Evolutionary conservation across 1,284 basidiomycete genomes (phyloP), one percentile per base, ranked within the genome.

Genomic region (Puccinia polysora): DNA sequence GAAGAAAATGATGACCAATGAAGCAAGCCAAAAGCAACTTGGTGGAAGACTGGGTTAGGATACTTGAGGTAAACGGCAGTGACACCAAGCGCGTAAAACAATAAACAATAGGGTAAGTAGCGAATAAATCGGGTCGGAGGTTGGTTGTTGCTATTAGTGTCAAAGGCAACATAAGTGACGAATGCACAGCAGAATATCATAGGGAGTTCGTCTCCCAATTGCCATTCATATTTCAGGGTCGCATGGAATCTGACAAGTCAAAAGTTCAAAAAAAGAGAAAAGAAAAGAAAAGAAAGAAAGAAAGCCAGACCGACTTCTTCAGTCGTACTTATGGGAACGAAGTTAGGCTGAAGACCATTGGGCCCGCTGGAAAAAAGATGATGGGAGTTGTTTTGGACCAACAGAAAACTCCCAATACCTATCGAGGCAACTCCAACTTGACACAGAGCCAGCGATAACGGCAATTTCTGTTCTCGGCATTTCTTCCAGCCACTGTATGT

Each of bases 31-130:
- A 83, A 84, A 0, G 82, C 80, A 32, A 83, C 75, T 78, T 84
- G 83, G 76, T 84, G 84, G 63, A 84, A 83, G 5, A 84, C 80
- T 0, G 84, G 83, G 77, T n/a, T n/a, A n/a, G n/a, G n/a, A n/a
- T n/a, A n/a, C n/a, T n/a, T n/a, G n/a, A n/a, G n/a, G n/a, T n/a
- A n/a, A n/a, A n/a, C n/a, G n/a, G n/a, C n/a, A n/a, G n/a, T n/a
- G n/a, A n/a, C n/a, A n/a, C n/a, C n/a, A n/a, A n/a, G n/a, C n/a
- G n/a, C n/a, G n/a, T n/a, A n/a, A n/a, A n/a, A n/a, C n/a, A n/a
- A n/a, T n/a, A n/a, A n/a, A n/a, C n/a, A n/a, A n/a, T n/a, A n/a
- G n/a, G n/a, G n/a, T n/a, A n/a, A n/a, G n/a, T n/a, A 84, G 83
- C 1, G 81, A 81, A 49, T 82, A 80, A 69, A 74, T 75, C 32